Conservation (phyloP, 257 asterid species). For the Anisodus tanguticus region DNA sequence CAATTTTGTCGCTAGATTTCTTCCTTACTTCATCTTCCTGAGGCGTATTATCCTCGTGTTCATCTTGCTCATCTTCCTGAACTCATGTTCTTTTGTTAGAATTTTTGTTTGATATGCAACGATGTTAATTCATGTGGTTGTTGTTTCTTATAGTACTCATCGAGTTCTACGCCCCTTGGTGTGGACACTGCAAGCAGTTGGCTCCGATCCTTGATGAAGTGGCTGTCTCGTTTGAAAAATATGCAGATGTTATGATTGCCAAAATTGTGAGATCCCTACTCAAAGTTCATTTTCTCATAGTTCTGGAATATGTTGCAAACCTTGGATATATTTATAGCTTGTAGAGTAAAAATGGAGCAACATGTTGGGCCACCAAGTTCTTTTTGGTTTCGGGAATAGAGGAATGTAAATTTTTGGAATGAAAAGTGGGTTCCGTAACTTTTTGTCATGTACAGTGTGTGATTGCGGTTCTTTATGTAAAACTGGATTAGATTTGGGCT, state of each 20-base stretch:
- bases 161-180: slow-evolving; percentile 97
- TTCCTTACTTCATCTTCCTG: slow-evolving; percentile 14
- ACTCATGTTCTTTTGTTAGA: slow-evolving; percentile 5
- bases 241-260: slow-evolving; percentile 72
- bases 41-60: background rate
- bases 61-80: slow-evolving; percentile 22
- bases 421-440: background rate
- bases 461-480: slow-evolving; percentile 8
- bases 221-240: slow-evolving; percentile 68
- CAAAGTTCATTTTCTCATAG: background rate
- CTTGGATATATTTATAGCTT: background rate
- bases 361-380: background rate
- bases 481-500: background rate
- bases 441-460: background rate
- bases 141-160: slow-evolving; percentile 57
- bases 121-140: slow-evolving; percentile 27
- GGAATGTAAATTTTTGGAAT: background rate
- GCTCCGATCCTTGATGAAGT: slow-evolving; percentile 95
- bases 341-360: slow-evolving; percentile 10
- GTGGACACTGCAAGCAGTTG: slow-evolving; percentile 91
- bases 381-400: background rate
- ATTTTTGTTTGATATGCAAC: background rate
- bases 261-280: slow-evolving; percentile 64
- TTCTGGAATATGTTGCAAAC: background rate
- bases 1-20: background rate